Percentiles rank a stretch among this genome's conserved stretches.
These are phyloP conservation scores for Dothiorella sarmentorum DNA, from an alignment of 2,329 filamentous ascomycete genomes.

Conservation along the genomic window DNA sequence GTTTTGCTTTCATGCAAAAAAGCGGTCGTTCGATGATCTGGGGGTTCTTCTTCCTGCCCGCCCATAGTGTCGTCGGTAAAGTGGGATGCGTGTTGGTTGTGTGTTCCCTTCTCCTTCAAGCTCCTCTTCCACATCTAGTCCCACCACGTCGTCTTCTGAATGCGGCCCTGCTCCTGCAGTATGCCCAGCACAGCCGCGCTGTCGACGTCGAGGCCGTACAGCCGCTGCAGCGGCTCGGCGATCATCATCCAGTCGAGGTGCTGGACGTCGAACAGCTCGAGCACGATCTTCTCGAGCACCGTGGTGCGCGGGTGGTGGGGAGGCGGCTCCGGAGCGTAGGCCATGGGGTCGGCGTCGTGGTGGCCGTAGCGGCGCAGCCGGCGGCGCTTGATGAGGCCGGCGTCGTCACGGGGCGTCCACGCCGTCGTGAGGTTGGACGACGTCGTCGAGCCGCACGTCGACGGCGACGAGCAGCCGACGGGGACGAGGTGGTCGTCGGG, in stretches of 20 bases:
- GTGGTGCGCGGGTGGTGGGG: not conserved
- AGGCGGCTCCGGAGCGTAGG: not conserved
- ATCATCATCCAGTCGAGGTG: slow-evolving; percentile 38
- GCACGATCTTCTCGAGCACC: slow-evolving; percentile 33
- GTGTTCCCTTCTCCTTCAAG: too few relatives aligned
- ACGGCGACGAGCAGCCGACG: slow-evolving; percentile 18
- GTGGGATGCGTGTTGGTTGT: too few relatives aligned
- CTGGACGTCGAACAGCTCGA: slow-evolving; percentile 35
- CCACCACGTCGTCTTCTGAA: slow-evolving; percentile 33
- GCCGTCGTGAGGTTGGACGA: slow-evolving; percentile 21
- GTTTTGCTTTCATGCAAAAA: too few relatives aligned
- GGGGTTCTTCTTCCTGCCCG: too few relatives aligned
- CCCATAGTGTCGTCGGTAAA: too few relatives aligned
- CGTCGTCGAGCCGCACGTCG: slow-evolving; percentile 28
- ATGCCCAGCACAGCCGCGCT: slow-evolving; percentile 36
- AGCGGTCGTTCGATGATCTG: too few relatives aligned
- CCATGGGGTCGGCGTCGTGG: not conserved
- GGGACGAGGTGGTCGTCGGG: slow-evolving; percentile 13
- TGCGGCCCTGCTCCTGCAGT: slow-evolving; percentile 34
- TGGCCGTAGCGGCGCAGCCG: slow-evolving; percentile 8
- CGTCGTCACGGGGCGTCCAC: slow-evolving; percentile 17
- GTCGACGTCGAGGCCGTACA: slow-evolving; percentile 33
- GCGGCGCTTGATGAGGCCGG: slow-evolving; percentile 19
- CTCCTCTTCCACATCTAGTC: slow-evolving; percentile 24
- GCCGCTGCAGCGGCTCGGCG: slow-evolving; percentile 31